Percentiles rank a stretch among this genome's conserved stretches.
phyloP scores from a whole-genome alignment of 129 eudicot species.

The Chrysanthemum lavandulifolium region DNA sequence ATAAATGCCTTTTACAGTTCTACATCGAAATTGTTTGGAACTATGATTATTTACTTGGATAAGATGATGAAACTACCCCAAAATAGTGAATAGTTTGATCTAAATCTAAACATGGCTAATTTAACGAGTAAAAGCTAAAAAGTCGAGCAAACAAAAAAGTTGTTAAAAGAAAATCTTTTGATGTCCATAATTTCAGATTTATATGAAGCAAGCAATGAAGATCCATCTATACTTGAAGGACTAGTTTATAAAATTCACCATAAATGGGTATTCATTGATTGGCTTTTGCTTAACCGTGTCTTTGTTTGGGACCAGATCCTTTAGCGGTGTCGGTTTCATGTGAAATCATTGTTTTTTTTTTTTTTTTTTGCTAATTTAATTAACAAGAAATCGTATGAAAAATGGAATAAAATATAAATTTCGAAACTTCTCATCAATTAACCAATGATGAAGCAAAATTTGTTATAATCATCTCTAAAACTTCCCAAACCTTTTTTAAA shows the following conservation, averaged over 20 bases:
- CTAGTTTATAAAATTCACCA: neutral
- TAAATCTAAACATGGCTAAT: neutral
- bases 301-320: neutral
- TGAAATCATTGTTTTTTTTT: neutral
- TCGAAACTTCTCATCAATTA: too few relatives aligned
- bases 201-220: neutral
- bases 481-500: too few relatives aligned
- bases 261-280: constrained; percentile 7
- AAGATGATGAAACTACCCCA: too few relatives aligned
- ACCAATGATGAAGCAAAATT: too few relatives aligned
- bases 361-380: neutral
- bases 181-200: neutral
- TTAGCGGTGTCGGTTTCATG: neutral
- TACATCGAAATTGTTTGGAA: too few relatives aligned
- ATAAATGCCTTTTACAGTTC: too few relatives aligned
- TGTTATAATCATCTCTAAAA: too few relatives aligned
- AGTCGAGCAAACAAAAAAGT: neutral
- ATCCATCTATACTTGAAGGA: constrained; percentile 10
- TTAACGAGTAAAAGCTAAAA: neutral
- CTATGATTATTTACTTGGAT: too few relatives aligned
- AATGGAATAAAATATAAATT: too few relatives aligned
- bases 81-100: too few relatives aligned
- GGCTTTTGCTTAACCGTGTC: constrained; percentile 25
- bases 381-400: neutral
- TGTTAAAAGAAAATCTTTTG: neutral